These are phyloP conservation scores for Cyathus striatus DNA, from an alignment of 768 basidiomycete genomes.

Conservation along the genomic window DNA sequence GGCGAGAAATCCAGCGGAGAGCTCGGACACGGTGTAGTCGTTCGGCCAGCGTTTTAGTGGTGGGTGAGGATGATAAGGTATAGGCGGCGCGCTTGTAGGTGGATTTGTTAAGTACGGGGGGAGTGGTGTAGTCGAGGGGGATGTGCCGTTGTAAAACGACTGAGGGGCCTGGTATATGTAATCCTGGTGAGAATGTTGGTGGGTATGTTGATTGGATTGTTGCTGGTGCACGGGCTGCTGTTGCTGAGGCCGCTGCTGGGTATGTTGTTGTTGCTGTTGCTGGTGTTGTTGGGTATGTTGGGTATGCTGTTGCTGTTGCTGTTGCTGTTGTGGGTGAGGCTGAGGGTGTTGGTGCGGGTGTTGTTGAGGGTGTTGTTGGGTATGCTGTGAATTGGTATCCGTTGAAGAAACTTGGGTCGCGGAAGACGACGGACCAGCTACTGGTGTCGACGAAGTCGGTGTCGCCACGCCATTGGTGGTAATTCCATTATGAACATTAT, in stretches of 20 bases:
- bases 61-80: conserved; percentile 54
- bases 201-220: not conserved
- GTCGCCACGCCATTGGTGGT: conserved; percentile 11
- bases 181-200: not conserved
- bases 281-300: no score
- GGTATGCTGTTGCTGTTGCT: no score
- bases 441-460: conserved; percentile 7
- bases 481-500: conserved; percentile 17
- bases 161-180: not conserved
- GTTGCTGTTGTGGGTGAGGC: no score
- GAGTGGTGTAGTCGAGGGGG: conserved; percentile 10
- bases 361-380: no score
- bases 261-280: no score
- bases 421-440: conserved; percentile 8
- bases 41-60: conserved; percentile 74
- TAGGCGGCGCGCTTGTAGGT: conserved; percentile 18
- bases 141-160: conserved; percentile 1
- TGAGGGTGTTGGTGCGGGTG: no score
- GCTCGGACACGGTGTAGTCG: conserved; percentile 66
- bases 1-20: conserved; percentile 53
- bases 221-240: not conserved
- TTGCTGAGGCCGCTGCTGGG: no score
- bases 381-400: not conserved
- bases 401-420: conserved; percentile 6
- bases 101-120: conserved; percentile 22